Evolutionary conservation across 2,329 filamentous ascomycete species (phyloP).

Genomic region (Colletotrichum viniferum): DNA sequence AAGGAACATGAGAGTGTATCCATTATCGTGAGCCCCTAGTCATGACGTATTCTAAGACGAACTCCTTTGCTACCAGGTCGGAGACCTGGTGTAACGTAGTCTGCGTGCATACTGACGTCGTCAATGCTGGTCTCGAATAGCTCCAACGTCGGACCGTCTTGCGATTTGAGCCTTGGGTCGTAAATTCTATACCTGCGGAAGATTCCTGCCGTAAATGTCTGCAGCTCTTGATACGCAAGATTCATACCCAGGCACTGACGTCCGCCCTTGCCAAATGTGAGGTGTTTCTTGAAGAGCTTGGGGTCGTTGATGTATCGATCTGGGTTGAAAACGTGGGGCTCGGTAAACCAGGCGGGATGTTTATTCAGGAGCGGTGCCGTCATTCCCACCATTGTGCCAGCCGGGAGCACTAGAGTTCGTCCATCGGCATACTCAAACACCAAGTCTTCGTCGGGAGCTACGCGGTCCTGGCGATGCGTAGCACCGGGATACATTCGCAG

Average conservation of each 20-base stretch:
- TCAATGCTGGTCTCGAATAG: neutral
- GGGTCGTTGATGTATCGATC: neutral
- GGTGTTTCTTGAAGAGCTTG: neutral
- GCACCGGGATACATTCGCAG: neutral
- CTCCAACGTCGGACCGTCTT: neutral
- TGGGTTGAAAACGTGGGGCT: neutral
- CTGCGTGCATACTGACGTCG: neutral
- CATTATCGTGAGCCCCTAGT: neutral
- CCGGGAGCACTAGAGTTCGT: neutral
- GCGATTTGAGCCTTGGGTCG: neutral
- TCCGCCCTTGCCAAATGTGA: neutral
- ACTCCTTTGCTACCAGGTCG: neutral
- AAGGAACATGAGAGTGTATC: too few relatives aligned
- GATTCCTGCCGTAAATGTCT: neutral
- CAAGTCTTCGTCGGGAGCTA: neutral
- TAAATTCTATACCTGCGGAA: neutral
- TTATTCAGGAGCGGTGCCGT: neutral
- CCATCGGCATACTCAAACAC: neutral
- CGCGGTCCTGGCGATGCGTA: neutral
- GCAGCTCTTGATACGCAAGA: neutral
- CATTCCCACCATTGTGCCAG: neutral
- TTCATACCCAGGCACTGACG: neutral
- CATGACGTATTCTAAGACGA: neutral
- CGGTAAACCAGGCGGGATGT: neutral
- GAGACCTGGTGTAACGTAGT: neutral